Percentiles rank a stretch among this genome's conserved stretches.
phyloP scores from a whole-genome alignment of 176 grass and related monocot genomes.

The Avena insularis region DNA sequence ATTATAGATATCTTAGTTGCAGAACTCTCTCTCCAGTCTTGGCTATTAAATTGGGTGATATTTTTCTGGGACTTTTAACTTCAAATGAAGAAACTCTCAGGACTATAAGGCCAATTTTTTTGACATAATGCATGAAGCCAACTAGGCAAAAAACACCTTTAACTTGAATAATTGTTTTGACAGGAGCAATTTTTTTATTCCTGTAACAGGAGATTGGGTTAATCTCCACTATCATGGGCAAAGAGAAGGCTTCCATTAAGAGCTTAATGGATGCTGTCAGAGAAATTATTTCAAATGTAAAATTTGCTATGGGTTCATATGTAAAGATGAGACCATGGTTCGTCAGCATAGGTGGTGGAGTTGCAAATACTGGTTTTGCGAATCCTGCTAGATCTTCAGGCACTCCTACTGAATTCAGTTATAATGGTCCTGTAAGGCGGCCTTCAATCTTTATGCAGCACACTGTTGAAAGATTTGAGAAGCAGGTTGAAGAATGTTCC shows the following conservation, averaged over 20 bases:
- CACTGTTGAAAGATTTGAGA: constrained; percentile 70
- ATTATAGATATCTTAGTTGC: background rate
- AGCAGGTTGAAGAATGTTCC: constrained; percentile 61
- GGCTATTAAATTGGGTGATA: constrained; percentile 1
- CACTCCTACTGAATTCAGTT: constrained; percentile 41
- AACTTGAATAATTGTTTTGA: constrained; percentile 33
- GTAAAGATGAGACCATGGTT: constrained; percentile 60
- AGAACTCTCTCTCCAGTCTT: constrained; percentile 22
- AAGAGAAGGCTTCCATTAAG: constrained; percentile 62
- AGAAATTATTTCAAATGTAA: constrained; percentile 59
- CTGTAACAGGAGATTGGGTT: constrained; percentile 60
- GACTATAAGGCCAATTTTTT: constrained; percentile 1
- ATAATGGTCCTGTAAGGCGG: constrained; percentile 57
- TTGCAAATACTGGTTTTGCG: constrained; percentile 44
- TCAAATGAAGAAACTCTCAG: constrained; percentile 12
- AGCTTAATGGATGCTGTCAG: constrained; percentile 53
- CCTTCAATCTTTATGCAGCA: constrained; percentile 74
- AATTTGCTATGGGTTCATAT: constrained; percentile 72
- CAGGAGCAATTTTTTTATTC: constrained; percentile 22
- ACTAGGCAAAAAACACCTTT: constrained; percentile 5
- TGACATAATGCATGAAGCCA: constrained; percentile 18
- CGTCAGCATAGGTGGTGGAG: constrained; percentile 40
- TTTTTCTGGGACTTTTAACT: constrained; percentile 2
- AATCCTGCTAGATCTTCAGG: constrained; percentile 20
- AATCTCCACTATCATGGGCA: constrained; percentile 62